Evolutionary conservation across 345 rosid species (phyloP).

Genomic region (Eucalyptus erythrocorys): DNA sequence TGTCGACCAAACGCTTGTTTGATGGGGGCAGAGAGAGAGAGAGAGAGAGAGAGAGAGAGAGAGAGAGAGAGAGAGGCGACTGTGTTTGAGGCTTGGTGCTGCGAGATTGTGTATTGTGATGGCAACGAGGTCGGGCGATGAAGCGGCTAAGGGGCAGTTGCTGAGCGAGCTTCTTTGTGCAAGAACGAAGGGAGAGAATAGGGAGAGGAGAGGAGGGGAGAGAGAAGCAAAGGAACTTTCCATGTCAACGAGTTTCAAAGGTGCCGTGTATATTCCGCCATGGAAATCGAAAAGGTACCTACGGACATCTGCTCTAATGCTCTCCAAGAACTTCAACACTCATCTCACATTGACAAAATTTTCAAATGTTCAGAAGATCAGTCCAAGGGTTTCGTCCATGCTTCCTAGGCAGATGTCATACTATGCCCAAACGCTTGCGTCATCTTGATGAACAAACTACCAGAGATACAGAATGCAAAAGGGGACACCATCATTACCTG

Average conservation of each 20-base stretch:
- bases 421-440: neutral
- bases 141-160: neutral
- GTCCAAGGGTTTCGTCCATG: neutral
- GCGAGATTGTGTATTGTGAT: neutral
- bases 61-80: neutral
- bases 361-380: neutral
- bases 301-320: neutral
- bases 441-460: neutral
- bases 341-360: neutral
- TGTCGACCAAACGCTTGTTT: neutral
- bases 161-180: neutral
- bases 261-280: neutral
- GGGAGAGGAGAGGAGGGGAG: neutral
- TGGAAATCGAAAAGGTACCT: neutral
- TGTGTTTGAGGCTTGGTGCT: neutral
- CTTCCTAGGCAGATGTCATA: neutral
- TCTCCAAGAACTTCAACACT: neutral
- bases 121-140: neutral
- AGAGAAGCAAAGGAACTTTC: neutral
- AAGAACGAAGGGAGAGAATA: neutral
- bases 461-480: neutral
- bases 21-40: neutral
- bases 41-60: neutral
- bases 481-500: neutral
- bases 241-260: neutral